phyloP scores from a whole-genome alignment of 2,329 filamentous ascomycete genomes.

The Aspergillus piperis region DNA sequence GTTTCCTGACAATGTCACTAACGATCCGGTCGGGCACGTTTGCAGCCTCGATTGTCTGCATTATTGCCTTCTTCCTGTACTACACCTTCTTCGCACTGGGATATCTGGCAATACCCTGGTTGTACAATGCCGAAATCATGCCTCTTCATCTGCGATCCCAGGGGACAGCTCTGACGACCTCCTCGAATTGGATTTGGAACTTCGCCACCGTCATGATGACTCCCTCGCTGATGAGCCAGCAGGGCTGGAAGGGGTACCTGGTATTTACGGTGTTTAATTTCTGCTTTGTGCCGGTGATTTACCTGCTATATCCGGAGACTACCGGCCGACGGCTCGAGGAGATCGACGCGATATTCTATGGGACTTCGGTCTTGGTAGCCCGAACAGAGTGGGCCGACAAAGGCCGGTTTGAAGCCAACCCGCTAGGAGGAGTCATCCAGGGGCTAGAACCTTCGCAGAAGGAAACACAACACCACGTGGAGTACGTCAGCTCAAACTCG shows the following conservation, averaged over 20 bases:
- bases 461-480: not conserved
- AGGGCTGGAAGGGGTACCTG: slow-evolving; percentile 57
- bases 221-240: slow-evolving; percentile 35
- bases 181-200: slow-evolving; percentile 9
- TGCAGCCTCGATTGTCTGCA: slow-evolving; percentile 45
- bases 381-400: not conserved
- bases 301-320: slow-evolving; percentile 28
- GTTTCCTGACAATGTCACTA: slow-evolving; percentile 47
- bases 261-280: slow-evolving; percentile 44
- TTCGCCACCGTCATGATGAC: slow-evolving; percentile 15
- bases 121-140: slow-evolving; percentile 21
- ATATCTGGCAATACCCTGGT: slow-evolving; percentile 22
- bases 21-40: slow-evolving; percentile 40
- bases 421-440: not conserved
- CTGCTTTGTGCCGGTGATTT: slow-evolving; percentile 24
- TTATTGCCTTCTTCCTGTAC: slow-evolving; percentile 40
- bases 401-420: not conserved
- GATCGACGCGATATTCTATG: slow-evolving; percentile 30
- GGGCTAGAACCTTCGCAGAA: not conserved
- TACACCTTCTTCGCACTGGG: slow-evolving; percentile 13
- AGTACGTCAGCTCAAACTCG: not conserved
- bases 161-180: slow-evolving; percentile 11
- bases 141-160: slow-evolving; percentile 8
- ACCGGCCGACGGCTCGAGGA: slow-evolving; percentile 39
- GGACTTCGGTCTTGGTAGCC: not conserved